Conservation (phyloP, 352 stramenopile genomes). For the Phytophthora pluvialis region DNA sequence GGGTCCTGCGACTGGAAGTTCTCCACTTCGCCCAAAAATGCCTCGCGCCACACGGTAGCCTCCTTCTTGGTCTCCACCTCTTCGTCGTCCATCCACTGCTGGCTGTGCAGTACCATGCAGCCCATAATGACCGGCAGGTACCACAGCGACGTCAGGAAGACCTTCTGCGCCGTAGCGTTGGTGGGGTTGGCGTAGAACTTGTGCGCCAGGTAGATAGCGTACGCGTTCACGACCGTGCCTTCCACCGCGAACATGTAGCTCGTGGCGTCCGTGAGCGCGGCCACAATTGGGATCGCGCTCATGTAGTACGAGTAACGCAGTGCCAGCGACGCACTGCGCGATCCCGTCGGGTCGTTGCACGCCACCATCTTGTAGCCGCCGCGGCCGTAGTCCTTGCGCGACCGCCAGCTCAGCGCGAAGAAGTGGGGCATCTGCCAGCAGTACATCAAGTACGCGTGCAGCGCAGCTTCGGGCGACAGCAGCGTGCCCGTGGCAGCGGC, state of each 20-base stretch:
- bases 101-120: conserved; percentile 98
- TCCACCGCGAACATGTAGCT: conserved; percentile 99
- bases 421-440: conserved; percentile 99
- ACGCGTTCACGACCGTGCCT: conserved; percentile 95
- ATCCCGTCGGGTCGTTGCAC: conserved; percentile 92
- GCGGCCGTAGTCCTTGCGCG: conserved; percentile 91
- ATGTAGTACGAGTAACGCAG: conserved; percentile 96
- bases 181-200: conserved; percentile 95
- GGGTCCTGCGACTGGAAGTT: conserved; percentile 59
- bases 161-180: conserved; percentile 95
- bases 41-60: conserved; percentile 64
- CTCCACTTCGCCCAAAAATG: conserved; percentile 77
- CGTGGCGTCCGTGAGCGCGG: conserved; percentile 93
- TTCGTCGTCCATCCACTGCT: conserved; percentile 86
- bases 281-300: conserved; percentile 93
- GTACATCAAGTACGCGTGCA: conserved; percentile 92
- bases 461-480: conserved; percentile 71
- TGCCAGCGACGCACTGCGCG: conserved; percentile 92
- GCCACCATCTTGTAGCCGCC: conserved; percentile 97
- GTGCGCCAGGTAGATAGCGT: conserved; percentile 95
- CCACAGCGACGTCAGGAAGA: conserved; percentile 98
- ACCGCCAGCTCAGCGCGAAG: conserved; percentile 98
- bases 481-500: conserved; percentile 92
- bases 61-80: conserved; percentile 68
- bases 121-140: conserved; percentile 98